These are phyloP conservation scores for Citeromyces nyonsensis DNA, from an alignment of 805 yeast species.

Conservation along the genomic window DNA sequence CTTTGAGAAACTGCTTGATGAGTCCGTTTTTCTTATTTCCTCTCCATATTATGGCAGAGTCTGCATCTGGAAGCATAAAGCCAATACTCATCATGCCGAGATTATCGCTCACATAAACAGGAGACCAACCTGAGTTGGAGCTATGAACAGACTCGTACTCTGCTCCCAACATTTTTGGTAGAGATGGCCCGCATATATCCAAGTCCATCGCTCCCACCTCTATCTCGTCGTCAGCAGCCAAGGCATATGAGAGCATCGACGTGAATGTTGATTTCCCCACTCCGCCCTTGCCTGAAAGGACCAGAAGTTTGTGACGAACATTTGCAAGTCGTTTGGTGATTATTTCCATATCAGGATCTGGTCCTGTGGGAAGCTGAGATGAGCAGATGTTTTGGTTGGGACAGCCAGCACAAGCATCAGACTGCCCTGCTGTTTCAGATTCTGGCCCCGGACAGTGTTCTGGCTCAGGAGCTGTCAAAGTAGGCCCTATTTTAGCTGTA, in stretches of 20 bases:
- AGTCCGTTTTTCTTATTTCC: constrained; percentile 92
- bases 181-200: constrained; percentile 95
- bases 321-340: constrained; percentile 54
- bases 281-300: constrained; percentile 81
- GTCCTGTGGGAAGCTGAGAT: constrained; percentile 72
- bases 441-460: constrained; percentile 99
- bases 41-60: constrained; percentile 93
- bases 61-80: constrained; percentile 85
- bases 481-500: constrained; percentile 3
- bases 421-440: constrained; percentile 83
- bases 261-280: constrained; percentile 97
- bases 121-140: constrained; percentile 90
- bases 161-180: constrained; percentile 91
- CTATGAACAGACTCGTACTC: constrained; percentile 76
- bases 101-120: constrained; percentile 91
- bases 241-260: constrained; percentile 91
- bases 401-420: constrained; percentile 90
- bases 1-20: constrained; percentile 85
- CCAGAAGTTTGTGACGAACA: constrained; percentile 64
- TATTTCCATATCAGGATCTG: constrained; percentile 81
- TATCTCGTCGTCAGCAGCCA: constrained; percentile 63
- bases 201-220: constrained; percentile 96
- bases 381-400: constrained; percentile 88
- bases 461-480: constrained; percentile 61
- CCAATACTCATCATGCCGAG: constrained; percentile 92